Base-by-base conservation (phyloP, 208 protist genomes). In the Leishmania turanica region DNA sequence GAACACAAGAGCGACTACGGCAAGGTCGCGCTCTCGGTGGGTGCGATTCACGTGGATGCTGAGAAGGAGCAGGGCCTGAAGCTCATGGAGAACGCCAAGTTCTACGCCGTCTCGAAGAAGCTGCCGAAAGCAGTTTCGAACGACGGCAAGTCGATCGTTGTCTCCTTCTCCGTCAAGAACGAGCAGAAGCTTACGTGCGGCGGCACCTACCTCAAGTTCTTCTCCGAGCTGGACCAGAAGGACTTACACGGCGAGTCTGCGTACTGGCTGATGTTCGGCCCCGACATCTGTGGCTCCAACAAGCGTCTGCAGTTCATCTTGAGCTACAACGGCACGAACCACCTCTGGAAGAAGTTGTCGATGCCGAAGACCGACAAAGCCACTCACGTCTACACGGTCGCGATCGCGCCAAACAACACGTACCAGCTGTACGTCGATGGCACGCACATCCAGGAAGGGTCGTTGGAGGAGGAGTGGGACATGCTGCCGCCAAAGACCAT, bases 241-340 rank as follows among this genome's bases (percentile, higher is more conserved):
- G 82, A 94, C 58, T 98, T 99, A 83, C 69, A 94, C 78, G 96
- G 90, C 40, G 96, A 99, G 27, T 91, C 94, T 49, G 76, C 87
- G 73, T 99, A 99, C 88, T 91, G 83, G 83, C 95, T 99, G 68
- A 99, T 99, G 98, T 99, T 99, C 82, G 98, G 98, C 75, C 98
- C 98, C 62, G 98, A 99, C 90, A 88, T 93, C 72, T 99, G 98
- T 79, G 98, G 97, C 74, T 19, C 53, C 27, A 84, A 31, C 13
- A 94, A 90, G 58, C 92, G 91, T 78, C 82, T 99, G 47, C 97
- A 99, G 88, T 89, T 99, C 60, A 99, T 99, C 88, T 90, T 99
- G 54, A 91, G 93, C 82, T 96, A 99, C 91, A 97, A 99, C 24
- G 98, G 96, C 56, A 87, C 89, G 75, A 99, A 99, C 87, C 82